Base-by-base conservation (phyloP, 2,329 filamentous ascomycete species). In the Cordyceps cateniannulata region DNA sequence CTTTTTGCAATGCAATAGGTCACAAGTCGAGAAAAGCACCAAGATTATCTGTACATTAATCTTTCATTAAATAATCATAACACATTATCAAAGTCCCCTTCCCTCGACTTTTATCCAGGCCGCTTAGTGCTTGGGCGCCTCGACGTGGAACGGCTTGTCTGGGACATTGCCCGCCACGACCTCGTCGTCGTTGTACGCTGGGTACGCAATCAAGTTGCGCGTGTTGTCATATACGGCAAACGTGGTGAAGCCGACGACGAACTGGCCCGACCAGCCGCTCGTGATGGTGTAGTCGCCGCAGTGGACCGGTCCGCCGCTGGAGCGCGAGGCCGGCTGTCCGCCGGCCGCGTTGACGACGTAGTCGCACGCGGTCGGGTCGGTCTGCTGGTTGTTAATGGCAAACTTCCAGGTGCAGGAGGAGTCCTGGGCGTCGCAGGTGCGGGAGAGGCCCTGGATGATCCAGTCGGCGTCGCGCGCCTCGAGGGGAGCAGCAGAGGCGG, bases 231-330 rank as follows among this genome's bases (percentile, higher is more conserved):
- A 75, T 58, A 85, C 77, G 22, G 78, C 73, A 29, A 84, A 71
- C 24, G 79, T 82, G 25, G 81, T 84, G 75, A 84, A 85, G 65
- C 80, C 77, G 14, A 71, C 61, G 54, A 81, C 82, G 64, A 84
- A 85, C 66, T 82, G 77, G 68, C 76, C 81, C 69, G 77, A 81
- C 81, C 81, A 85, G 72, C 79, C 79, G 2, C 77, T 78, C 55
- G 78, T 80, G 67, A 85, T 66, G 63, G 75, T 79, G 75, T 75
- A 85, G 62, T 67, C 67, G 44, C 81, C 81, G 73, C 80, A 84
- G 54, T 65, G 72, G 62, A 69, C 64, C 49, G 76, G 73, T 20
- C 74, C 76, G 52, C 74, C 75, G 68, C 71, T 72, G 62, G 72
- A 71, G 62, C 71, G 67, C 60, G 74, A 73, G 64, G 72, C 70